Percentiles rank a stretch among this genome's conserved stretches.
These are phyloP conservation scores for Kwoniella mangroviensis DNA, from an alignment of 768 basidiomycete genomes.

Conservation along the genomic window DNA sequence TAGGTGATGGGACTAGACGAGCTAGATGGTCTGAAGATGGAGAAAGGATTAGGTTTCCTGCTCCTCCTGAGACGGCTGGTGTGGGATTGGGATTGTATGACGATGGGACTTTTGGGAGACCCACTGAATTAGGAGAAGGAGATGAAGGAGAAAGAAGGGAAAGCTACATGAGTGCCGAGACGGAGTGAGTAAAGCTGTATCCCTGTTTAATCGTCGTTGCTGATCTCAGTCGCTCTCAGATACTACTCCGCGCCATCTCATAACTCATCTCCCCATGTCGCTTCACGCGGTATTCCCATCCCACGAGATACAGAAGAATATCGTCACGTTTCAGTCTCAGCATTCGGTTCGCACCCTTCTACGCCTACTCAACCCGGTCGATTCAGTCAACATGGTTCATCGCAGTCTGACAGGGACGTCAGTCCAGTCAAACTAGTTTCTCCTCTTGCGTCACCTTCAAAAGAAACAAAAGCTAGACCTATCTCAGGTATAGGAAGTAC, in stretches of 20 bases:
- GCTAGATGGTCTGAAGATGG: constrained; percentile 16
- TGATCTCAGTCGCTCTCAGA: not conserved
- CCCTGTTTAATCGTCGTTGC: not conserved
- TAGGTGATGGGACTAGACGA: constrained; percentile 3
- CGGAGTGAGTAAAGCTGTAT: constrained; percentile 8
- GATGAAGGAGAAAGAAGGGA: not conserved
- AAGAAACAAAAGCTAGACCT: not conserved
- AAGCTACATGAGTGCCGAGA: constrained; percentile 12
- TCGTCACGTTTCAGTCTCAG: constrained; percentile 25
- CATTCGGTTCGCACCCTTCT: constrained; percentile 21
- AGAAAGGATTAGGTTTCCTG: constrained; percentile 19
- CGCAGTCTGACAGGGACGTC: not conserved
- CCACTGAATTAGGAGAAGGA: too few relatives aligned
- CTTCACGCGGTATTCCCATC: constrained; percentile 6
- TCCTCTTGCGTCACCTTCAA: not conserved
- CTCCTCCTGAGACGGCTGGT: constrained; percentile 7
- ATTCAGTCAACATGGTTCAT: constrained; percentile 1
- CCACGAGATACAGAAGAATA: constrained; percentile 12
- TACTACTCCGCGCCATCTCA: constrained; percentile 21
- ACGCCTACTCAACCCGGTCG: constrained; percentile 12
- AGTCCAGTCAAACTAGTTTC: constrained; percentile 8
- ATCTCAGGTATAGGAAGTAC: constrained; percentile 3
- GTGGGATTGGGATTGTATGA: constrained; percentile 12
- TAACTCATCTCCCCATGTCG: not conserved
- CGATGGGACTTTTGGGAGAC: constrained; percentile 14